These are phyloP conservation scores for Dalbergia oliveri DNA, from an alignment of 306 rosid genomes.

Conservation along the genomic window DNA sequence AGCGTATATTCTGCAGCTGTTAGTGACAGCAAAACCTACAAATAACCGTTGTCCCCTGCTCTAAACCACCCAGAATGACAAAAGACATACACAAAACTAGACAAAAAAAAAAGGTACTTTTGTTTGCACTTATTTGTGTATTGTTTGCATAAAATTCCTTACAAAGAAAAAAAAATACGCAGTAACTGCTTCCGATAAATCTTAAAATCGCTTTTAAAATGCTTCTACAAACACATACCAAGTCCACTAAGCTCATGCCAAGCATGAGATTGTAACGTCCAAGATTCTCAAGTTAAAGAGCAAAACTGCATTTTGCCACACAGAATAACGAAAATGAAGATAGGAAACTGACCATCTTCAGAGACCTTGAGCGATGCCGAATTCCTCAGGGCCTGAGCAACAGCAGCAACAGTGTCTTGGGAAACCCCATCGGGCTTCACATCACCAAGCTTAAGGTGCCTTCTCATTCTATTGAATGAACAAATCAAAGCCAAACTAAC, in stretches of 20 bases:
- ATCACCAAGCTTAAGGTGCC: slow-evolving; percentile 74
- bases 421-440: slow-evolving; percentile 62
- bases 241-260: background rate
- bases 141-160: too few species aligned
- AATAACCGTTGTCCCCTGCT: background rate
- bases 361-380: slow-evolving; percentile 73
- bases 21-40: background rate
- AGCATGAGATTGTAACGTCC: background rate
- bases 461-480: slow-evolving; percentile 82
- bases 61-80: background rate
- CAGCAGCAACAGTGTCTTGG: slow-evolving; percentile 64
- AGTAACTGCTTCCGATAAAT: background rate
- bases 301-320: background rate
- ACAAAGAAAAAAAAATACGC: too few species aligned
- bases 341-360: slow-evolving; percentile 74
- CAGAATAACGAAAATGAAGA: background rate
- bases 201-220: background rate
- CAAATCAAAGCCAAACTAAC: slow-evolving; percentile 81
- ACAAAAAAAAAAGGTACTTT: too few species aligned
- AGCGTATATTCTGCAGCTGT: background rate
- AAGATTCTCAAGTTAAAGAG: background rate
- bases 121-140: background rate
- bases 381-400: slow-evolving; percentile 71
- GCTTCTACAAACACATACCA: background rate
- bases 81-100: too few species aligned